phyloP scores from a whole-genome alignment of 1,284 basidiomycete genomes.

The Irpex sp. region DNA sequence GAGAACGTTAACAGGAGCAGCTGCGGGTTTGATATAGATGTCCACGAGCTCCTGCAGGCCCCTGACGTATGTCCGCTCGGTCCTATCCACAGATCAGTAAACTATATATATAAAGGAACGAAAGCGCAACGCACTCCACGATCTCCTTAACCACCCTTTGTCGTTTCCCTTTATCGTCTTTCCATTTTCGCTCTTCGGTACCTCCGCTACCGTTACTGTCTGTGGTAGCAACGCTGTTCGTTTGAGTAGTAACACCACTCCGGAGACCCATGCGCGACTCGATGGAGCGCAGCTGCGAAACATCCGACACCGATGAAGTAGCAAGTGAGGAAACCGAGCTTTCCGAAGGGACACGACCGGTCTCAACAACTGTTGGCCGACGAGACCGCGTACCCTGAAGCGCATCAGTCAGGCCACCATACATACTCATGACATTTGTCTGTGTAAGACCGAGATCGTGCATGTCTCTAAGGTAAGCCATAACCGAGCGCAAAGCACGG shows the following conservation, averaged over 20 bases:
- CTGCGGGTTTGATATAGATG: constrained; percentile 90
- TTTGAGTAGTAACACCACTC: constrained; percentile 57
- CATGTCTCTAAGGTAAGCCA: constrained; percentile 94
- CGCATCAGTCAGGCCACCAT: constrained; percentile 44
- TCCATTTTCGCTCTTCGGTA: constrained; percentile 76
- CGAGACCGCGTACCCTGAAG: constrained; percentile 44
- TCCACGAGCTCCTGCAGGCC: constrained; percentile 90
- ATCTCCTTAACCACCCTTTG: constrained; percentile 82
- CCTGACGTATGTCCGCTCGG: constrained; percentile 94
- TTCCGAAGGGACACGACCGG: constrained; percentile 48
- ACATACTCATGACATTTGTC: constrained; percentile 48
- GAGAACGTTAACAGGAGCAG: constrained; percentile 66
- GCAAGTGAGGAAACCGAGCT: constrained; percentile 22
- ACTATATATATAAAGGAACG: constrained; percentile 4
- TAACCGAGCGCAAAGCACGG: constrained; percentile 81
- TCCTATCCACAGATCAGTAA: constrained; percentile 45
- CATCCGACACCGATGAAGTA: constrained; percentile 25
- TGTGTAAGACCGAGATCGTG: constrained; percentile 78
- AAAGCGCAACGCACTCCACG: constrained; percentile 61
- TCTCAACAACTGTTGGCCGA: constrained; percentile 60
- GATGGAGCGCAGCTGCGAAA: constrained; percentile 55
- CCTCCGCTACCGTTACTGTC: constrained; percentile 60
- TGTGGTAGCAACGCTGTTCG: constrained; percentile 69
- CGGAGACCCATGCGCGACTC: constrained; percentile 58
- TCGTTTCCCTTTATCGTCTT: constrained; percentile 83